These are phyloP conservation scores for Yamadazyma mexicana DNA, from an alignment of 1,139 yeast species.

Conservation along the genomic window DNA sequence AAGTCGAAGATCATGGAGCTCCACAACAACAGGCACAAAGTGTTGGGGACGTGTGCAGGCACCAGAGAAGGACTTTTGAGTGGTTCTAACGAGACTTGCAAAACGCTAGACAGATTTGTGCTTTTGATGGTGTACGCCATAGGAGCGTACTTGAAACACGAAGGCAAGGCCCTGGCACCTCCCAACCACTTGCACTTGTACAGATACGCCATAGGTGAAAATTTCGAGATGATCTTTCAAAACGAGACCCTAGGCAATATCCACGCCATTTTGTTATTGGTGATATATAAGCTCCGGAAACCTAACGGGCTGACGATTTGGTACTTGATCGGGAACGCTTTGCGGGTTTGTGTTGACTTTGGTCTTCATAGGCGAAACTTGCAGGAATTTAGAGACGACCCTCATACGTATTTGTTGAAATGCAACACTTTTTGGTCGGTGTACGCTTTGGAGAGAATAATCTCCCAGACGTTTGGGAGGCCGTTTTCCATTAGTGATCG, in stretches of 20 bases:
- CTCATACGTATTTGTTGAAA: slow-evolving; percentile 7
- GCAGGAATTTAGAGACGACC: slow-evolving; percentile 5
- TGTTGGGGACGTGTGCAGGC: neutral
- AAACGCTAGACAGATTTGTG: slow-evolving; percentile 5
- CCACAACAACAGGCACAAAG: slow-evolving; percentile 3
- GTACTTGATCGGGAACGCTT: slow-evolving; percentile 12
- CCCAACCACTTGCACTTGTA: slow-evolving; percentile 10
- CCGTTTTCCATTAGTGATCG: slow-evolving; percentile 12
- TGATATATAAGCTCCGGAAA: slow-evolving; percentile 11
- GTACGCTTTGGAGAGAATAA: slow-evolving; percentile 11
- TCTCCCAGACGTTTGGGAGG: slow-evolving; percentile 11
- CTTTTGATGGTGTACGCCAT: slow-evolving; percentile 13
- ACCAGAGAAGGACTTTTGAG: no score
- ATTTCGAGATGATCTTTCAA: slow-evolving; percentile 4
- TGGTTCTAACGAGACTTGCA: no score
- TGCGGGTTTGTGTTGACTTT: slow-evolving; percentile 12
- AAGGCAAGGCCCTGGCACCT: neutral
- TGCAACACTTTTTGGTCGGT: slow-evolving; percentile 11
- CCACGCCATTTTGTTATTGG: slow-evolving; percentile 10
- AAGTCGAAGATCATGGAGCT: slow-evolving; percentile 3
- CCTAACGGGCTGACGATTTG: slow-evolving; percentile 13
- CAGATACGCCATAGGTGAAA: slow-evolving; percentile 7
- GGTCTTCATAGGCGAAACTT: slow-evolving; percentile 13
- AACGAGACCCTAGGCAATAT: slow-evolving; percentile 4
- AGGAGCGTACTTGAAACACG: slow-evolving; percentile 11